Percentiles rank a stretch among this genome's conserved stretches.
These are phyloP conservation scores for Xylariaceae sp. DNA, from an alignment of 2,329 filamentous ascomycete species.

Conservation along the genomic window DNA sequence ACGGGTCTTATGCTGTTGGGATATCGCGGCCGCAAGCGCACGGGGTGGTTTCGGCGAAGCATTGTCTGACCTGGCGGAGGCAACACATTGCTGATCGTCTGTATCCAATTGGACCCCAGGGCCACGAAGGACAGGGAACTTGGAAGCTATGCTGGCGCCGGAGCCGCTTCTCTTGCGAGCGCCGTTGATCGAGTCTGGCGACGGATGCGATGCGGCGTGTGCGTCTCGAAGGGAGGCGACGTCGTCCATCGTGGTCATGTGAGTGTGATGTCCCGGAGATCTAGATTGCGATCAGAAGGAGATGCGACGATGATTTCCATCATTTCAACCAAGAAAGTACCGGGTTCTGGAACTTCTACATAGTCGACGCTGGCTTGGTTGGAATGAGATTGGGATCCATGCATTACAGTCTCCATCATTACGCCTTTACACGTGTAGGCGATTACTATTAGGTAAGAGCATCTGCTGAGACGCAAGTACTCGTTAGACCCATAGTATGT, in stretches of 20 bases:
- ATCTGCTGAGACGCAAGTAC: no score
- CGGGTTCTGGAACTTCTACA: not conserved
- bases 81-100: conserved; percentile 22
- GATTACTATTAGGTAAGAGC: not conserved
- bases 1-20: conserved; percentile 50
- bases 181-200: conserved; percentile 24
- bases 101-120: conserved; percentile 27
- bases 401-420: not conserved
- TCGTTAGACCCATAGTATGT: no score
- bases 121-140: conserved; percentile 61
- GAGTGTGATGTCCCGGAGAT: conserved; percentile 17
- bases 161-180: conserved; percentile 52
- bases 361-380: not conserved
- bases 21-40: conserved; percentile 31
- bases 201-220: conserved; percentile 23
- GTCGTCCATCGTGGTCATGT: conserved; percentile 27
- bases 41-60: conserved; percentile 26
- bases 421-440: not conserved
- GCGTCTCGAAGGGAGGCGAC: conserved; percentile 27
- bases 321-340: conserved; percentile 11
- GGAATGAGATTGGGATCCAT: not conserved
- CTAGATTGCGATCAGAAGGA: conserved; percentile 8
- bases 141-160: conserved; percentile 59
- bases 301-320: conserved; percentile 23
- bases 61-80: conserved; percentile 5